phyloP scores from a whole-genome alignment of 352 stramenopile species.

The Phytophthora citricola region DNA sequence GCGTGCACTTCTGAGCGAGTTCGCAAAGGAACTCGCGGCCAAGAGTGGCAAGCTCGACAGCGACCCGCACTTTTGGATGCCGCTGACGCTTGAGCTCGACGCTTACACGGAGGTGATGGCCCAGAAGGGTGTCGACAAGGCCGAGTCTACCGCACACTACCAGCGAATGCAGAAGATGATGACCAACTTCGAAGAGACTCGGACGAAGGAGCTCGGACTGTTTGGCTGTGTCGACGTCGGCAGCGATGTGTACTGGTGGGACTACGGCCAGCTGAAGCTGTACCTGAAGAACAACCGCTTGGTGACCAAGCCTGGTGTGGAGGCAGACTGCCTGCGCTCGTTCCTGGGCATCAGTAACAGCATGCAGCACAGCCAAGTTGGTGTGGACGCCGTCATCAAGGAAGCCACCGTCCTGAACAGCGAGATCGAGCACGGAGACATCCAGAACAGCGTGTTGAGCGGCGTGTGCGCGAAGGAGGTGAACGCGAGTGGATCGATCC shows the following conservation, averaged over 20 bases:
- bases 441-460: constrained; percentile 89
- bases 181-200: constrained; percentile 76
- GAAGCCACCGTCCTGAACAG: constrained; percentile 83
- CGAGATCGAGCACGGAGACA: constrained; percentile 69
- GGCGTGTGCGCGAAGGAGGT: constrained; percentile 92
- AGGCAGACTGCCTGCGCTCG: constrained; percentile 78
- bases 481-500: constrained; percentile 94
- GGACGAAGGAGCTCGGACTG: constrained; percentile 78
- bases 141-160: constrained; percentile 85
- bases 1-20: constrained; percentile 92
- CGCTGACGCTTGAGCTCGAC: constrained; percentile 93
- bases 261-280: constrained; percentile 98
- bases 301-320: constrained; percentile 88
- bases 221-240: constrained; percentile 98
- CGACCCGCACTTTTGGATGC: constrained; percentile 99
- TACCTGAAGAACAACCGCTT: constrained; percentile 97
- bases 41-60: constrained; percentile 97
- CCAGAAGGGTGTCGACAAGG: constrained; percentile 91
- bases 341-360: constrained; percentile 86
- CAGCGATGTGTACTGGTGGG: constrained; percentile 98
- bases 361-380: constrained; percentile 80
- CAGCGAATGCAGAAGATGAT: constrained; percentile 94
- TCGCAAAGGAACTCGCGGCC: constrained; percentile 85
- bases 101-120: constrained; percentile 95
- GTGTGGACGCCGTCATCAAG: constrained; percentile 60